Evolutionary conservation across 75 land plant species (phyloP).

Genomic region (Cupressus sempervirens): DNA sequence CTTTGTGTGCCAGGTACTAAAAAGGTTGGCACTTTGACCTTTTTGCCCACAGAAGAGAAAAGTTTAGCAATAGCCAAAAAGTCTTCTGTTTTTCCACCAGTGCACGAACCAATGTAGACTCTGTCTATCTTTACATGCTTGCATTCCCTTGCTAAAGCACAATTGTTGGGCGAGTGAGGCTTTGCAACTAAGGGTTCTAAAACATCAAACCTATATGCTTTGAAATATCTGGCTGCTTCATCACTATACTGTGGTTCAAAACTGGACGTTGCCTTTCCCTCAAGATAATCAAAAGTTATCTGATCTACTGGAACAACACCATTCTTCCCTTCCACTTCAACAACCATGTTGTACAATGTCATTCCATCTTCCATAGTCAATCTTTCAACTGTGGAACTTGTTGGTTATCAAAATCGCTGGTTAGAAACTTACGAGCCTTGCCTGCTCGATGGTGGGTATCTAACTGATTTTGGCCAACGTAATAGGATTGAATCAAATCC

Average conservation of each 20-base stretch:
- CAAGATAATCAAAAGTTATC: conserved; percentile 71
- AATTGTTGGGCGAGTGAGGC: conserved; percentile 99
- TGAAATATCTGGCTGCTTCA: conserved; percentile 57
- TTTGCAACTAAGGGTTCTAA: conserved; percentile 94
- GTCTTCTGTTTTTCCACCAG: conserved; percentile 97
- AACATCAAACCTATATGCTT: conserved; percentile 81
- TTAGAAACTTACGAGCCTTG: too few relatives aligned
- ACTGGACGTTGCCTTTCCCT: conserved; percentile 59
- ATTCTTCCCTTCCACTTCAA: conserved; percentile 96
- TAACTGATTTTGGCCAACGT: too few relatives aligned
- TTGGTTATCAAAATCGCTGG: too few relatives aligned
- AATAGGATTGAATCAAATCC: too few relatives aligned
- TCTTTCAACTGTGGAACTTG: conserved; percentile 79
- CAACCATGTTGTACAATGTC: conserved; percentile 97
- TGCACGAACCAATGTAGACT: conserved; percentile 96
- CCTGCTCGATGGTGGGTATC: too few relatives aligned
- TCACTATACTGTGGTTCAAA: conserved; percentile 81
- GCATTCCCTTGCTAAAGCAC: conserved; percentile 91
- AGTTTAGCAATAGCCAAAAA: conserved; percentile 85
- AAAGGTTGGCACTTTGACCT: conserved; percentile 93
- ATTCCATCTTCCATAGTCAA: conserved; percentile 96
- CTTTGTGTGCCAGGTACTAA: conserved; percentile 95
- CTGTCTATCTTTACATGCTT: conserved; percentile 89
- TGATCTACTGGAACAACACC: conserved; percentile 85
- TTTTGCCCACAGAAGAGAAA: conserved; percentile 50